These are phyloP conservation scores for sunflower (Helianthus annuus) DNA, from an alignment of 129 eudicot species.

Conservation along the genomic window HanXRQr2.0-SUNRISE NC_035438.2:115332001-115332500, in stretches of 20 bases:
- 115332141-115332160: conserved; percentile 71
- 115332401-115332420: not conserved
- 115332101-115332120: conserved; percentile 64
- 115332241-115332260: not conserved
- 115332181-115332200: conserved; percentile 67
- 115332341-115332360: conserved; percentile 90
- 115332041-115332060: no score
- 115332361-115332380: conserved; percentile 92
- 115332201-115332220: not conserved
- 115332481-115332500: not conserved
- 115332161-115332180: conserved; percentile 77
- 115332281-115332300: conserved; percentile 2
- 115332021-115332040: no score
- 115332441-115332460: not conserved
- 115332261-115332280: not conserved
- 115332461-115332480: not conserved
- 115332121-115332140: conserved; percentile 61
- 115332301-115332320: conserved; percentile 47
- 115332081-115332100: conserved; percentile 64
- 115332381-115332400: conserved; percentile 80
- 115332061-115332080: conserved; percentile 4
- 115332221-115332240: not conserved
- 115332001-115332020: no score
- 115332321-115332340: conserved; percentile 87
- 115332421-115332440: conserved; percentile 3